Evolutionary conservation across 371 early-diverging fungal species (phyloP), one percentile per base, ranked within the genome.

Genomic region (Circinella umbellata): DNA sequence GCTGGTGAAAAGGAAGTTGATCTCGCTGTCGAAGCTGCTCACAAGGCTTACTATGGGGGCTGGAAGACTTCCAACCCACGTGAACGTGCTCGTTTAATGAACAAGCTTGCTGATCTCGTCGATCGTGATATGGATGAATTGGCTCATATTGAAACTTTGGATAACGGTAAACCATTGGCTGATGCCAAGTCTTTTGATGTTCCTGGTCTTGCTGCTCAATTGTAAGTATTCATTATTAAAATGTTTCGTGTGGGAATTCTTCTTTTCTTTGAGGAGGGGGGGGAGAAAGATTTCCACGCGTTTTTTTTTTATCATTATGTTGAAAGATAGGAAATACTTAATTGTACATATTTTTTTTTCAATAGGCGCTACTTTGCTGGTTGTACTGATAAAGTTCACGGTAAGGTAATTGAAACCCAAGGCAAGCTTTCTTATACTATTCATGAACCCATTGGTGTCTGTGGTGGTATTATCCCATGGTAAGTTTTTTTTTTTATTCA

Each of bases 391-490:
- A 93, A 93, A 80, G 73, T 93, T 13, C 85, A 90, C 66, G 85
- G 85, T 67, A 83, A 88, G 71, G 78, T 81, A 6, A 77, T 77
- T 60, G 80, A 85, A 10, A 81, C 82, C 20, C 74, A 77, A 27
- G 59, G 83, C 60, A 75, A 73, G 34, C 76, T 85, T 10, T 86
- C 86, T 17, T 95, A 90, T 68, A 93, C 94, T 0, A 79, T 88
- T 49, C 88, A 89, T 54, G 94, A 94, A 71, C 94, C 96, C 1
- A 79, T 92, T 63, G 95, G 95, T 76, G 93, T 95, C 10, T 85
- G 88, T 72, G 95, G 90, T 27, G 86, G 90, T 47, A 94, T 96
- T 67, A 91, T 92, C 55, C 88, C 92, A 35, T 95, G 93, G 86
- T 51, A 51, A 51, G 51, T 17, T 27, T 27, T 27, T 27, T 27